Percentiles rank a stretch among this genome's conserved stretches.
phyloP scores from a whole-genome alignment of 169 alveolate genomes.

The Cryptosporidium parvum region DNA sequence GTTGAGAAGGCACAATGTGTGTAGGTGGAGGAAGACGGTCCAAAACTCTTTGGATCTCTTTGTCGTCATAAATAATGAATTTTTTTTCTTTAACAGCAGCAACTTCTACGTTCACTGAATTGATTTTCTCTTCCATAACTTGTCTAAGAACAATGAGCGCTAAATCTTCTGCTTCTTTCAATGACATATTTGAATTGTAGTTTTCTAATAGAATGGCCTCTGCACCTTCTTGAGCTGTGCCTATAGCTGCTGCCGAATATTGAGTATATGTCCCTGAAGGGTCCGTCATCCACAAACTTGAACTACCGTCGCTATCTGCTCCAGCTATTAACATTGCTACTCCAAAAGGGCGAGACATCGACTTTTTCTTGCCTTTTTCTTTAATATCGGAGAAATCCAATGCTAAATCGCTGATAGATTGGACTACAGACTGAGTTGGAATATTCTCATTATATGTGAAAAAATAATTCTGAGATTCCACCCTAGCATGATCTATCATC shows the following conservation, averaged over 20 bases:
- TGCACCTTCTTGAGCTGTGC: slow-evolving; percentile 97
- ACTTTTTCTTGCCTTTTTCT: slow-evolving; percentile 85
- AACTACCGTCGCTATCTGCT: slow-evolving; percentile 93
- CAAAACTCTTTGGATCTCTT: slow-evolving; percentile 10
- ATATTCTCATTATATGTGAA: slow-evolving; percentile 95
- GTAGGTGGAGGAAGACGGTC: slow-evolving; percentile 76
- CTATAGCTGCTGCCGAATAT: slow-evolving; percentile 97
- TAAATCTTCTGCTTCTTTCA: slow-evolving; percentile 94
- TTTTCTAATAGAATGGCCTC: slow-evolving; percentile 95
- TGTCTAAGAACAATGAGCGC: slow-evolving; percentile 95
- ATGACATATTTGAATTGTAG: slow-evolving; percentile 91
- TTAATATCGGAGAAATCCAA: slow-evolving; percentile 93
- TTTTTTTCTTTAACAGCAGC: slow-evolving; percentile 83
- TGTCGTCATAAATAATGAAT: slow-evolving; percentile 32
- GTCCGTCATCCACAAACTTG: slow-evolving; percentile 95
- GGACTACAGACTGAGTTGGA: slow-evolving; percentile 90
- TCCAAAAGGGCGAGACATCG: slow-evolving; percentile 98
- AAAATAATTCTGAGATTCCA: slow-evolving; percentile 95
- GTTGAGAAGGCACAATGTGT: slow-evolving; percentile 60
- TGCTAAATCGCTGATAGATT: slow-evolving; percentile 94
- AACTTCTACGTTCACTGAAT: slow-evolving; percentile 94
- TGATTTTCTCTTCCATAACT: slow-evolving; percentile 98
- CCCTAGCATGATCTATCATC: slow-evolving; percentile 97
- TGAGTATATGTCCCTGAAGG: slow-evolving; percentile 98
- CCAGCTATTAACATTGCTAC: slow-evolving; percentile 97